Evolutionary conservation across 1,284 basidiomycete genomes (phyloP).

Genomic region (Meripilus lineatus): DNA sequence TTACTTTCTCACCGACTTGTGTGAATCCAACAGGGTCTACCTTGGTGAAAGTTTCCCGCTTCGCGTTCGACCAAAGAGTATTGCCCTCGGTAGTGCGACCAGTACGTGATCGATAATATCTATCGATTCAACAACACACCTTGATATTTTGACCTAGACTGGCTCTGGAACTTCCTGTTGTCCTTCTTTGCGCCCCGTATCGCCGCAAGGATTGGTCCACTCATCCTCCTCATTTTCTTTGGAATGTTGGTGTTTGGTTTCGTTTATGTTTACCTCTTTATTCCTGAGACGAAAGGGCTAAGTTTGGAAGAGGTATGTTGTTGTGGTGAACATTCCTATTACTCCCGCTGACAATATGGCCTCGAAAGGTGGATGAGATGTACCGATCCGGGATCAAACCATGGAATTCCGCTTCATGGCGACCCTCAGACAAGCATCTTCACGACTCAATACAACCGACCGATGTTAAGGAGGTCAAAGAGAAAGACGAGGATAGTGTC

Average conservation of each 20-base stretch:
- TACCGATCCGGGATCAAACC: constrained; percentile 62
- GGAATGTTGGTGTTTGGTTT: constrained; percentile 71
- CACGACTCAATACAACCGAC: constrained; percentile 15
- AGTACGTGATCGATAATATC: constrained; percentile 30
- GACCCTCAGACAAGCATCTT: constrained; percentile 35
- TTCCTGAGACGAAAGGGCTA: constrained; percentile 76
- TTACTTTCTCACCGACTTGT: background rate
- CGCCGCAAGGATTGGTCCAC: constrained; percentile 63
- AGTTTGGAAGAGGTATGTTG: constrained; percentile 62
- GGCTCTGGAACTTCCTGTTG: constrained; percentile 76
- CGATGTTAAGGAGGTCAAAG: constrained; percentile 21
- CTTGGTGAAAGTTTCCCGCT: constrained; percentile 65
- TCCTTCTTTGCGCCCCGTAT: constrained; percentile 67
- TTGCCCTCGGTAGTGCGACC: constrained; percentile 63
- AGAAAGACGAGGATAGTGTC: constrained; percentile 18
- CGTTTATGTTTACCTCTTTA: constrained; percentile 62
- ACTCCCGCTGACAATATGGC: background rate
- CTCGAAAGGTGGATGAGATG: constrained; percentile 59
- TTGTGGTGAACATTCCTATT: background rate
- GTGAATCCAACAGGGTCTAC: constrained; percentile 40
- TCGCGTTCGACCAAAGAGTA: constrained; percentile 71
- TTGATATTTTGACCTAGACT: constrained; percentile 29
- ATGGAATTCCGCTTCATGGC: constrained; percentile 60
- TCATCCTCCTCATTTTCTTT: constrained; percentile 74
- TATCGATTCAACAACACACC: background rate